Percentiles rank a stretch among this genome's conserved stretches.
phyloP scores from a whole-genome alignment of 345 rosid genomes.

The Crucihimalaya himalaica region DNA sequence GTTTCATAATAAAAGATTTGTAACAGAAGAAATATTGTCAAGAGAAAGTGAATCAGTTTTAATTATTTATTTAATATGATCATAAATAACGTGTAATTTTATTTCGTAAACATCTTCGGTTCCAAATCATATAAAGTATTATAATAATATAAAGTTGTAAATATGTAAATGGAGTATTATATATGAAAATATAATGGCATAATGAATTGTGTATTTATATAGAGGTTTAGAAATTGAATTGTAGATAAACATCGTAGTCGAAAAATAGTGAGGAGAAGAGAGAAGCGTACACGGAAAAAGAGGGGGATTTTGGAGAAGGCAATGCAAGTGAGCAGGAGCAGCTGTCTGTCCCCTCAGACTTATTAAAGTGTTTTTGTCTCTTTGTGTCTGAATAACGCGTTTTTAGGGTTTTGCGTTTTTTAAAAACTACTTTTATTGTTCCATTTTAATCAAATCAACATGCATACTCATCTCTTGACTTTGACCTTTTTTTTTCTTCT shows the following conservation, averaged over 20 bases:
- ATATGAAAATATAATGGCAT: too few relatives aligned
- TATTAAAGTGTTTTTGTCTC: conserved; percentile 49
- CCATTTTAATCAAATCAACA: conserved; percentile 8
- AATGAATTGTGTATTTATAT: too few relatives aligned
- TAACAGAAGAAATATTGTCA: too few relatives aligned
- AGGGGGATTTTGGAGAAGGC: conserved; percentile 45
- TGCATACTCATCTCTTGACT: conserved; percentile 42
- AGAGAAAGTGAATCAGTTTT: too few relatives aligned
- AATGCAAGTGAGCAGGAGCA: conserved; percentile 1
- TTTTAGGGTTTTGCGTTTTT: conserved; percentile 42
- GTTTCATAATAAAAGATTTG: not conserved
- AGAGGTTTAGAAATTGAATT: not conserved
- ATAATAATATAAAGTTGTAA: too few relatives aligned
- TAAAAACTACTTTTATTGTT: conserved; percentile 13
- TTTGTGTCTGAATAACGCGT: conserved; percentile 47
- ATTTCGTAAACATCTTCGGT: too few relatives aligned
- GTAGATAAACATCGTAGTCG: conserved; percentile 14
- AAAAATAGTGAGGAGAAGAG: conserved; percentile 6
- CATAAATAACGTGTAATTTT: too few relatives aligned
- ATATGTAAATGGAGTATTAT: too few relatives aligned
- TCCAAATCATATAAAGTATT: too few relatives aligned
- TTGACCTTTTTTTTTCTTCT: conserved; percentile 42
- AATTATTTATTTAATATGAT: too few relatives aligned
- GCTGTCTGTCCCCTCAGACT: conserved; percentile 45
- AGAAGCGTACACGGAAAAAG: conserved; percentile 68